Evolutionary conservation across 2,329 filamentous ascomycete genomes (phyloP), one percentile per base, ranked within the genome.

Genomic region (Sordariomycetes sp.): DNA sequence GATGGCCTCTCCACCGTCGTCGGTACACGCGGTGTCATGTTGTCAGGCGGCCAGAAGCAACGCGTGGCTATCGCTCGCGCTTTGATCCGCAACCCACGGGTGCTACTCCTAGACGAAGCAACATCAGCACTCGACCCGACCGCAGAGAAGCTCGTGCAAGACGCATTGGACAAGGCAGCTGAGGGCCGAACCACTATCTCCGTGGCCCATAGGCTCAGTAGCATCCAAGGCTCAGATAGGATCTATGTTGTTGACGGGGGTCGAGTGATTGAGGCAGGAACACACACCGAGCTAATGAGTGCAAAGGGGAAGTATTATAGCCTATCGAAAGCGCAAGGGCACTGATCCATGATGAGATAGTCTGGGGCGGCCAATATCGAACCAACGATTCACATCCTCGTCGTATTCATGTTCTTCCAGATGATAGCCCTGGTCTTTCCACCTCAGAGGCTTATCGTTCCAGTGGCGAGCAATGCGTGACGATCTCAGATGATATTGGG

Each of bases 1-100:
- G n/a, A n/a, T n/a, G n/a, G n/a, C n/a, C 21, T 55, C 74, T 7
- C 64, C 83, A 6, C 73, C 77, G 14, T 75, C 79, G 35, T 79
- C 79, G 7, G 74, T 73, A 1, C 64, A 74, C 15, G n/a, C n/a
- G n/a, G n/a, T n/a, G n/a, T n/a, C n/a, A n/a, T n/a, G n/a, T 52
- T 86, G 4, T 83, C 77, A 0, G 81, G 81, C 6, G 82, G 82
- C 0, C 82, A 86, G 49, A 72, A 73, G 6, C 82, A 86, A 48
- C 66, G 81, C 3, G 49, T 86, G 14, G 71, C 75, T 2, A 84
- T 86, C 43, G 81, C 82, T 0, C 65, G 82, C 8, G 80, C 81
- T 2, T 61, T 84, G 1, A 61, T 82, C 3, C 66, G 81, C 0
- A 63, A 69, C 15, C 82, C 82, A 0, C 65, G 73, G 32, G 59